Percentiles rank a stretch among this genome's conserved stretches.
Evolutionary conservation across 2,329 filamentous ascomycete species (phyloP).

Genomic region (Curvularia verruculosa): DNA sequence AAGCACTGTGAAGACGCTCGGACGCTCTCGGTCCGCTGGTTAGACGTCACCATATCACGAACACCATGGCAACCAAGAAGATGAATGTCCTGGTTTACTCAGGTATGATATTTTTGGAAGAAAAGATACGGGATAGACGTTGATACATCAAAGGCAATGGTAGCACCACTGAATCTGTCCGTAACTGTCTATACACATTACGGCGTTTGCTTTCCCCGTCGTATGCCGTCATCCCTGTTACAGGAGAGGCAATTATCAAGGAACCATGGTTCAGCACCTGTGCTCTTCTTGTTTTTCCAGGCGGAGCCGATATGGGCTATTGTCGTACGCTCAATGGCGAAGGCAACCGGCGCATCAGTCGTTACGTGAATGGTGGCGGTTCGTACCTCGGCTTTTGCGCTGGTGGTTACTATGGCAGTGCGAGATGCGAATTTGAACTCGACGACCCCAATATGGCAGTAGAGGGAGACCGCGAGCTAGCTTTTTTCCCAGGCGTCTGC

Average conservation of each 20-base stretch:
- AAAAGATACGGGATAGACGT: neutral
- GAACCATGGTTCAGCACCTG: slow-evolving; percentile 91
- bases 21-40: slow-evolving; percentile 37
- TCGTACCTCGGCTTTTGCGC: slow-evolving; percentile 91
- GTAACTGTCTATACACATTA: slow-evolving; percentile 85
- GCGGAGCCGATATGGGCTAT: slow-evolving; percentile 92
- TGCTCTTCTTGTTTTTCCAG: slow-evolving; percentile 87
- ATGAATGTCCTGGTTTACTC: slow-evolving; percentile 95
- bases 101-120: slow-evolving; percentile 57
- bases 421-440: slow-evolving; percentile 88
- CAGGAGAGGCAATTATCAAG: slow-evolving; percentile 77
- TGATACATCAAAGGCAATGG: slow-evolving; percentile 68
- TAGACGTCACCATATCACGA: slow-evolving; percentile 26
- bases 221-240: slow-evolving; percentile 90
- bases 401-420: slow-evolving; percentile 87
- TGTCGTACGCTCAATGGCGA: slow-evolving; percentile 85
- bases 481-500: slow-evolving; percentile 85
- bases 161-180: slow-evolving; percentile 84
- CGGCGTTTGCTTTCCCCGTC: slow-evolving; percentile 84
- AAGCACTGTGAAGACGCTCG: slow-evolving; percentile 33
- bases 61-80: slow-evolving; percentile 68
- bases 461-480: slow-evolving; percentile 80
- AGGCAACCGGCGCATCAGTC: slow-evolving; percentile 82
- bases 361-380: slow-evolving; percentile 86
- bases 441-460: slow-evolving; percentile 83